Percentiles rank a stretch among this genome's conserved stretches.
These are phyloP conservation scores for Verticillium klebahnii DNA, from an alignment of 2,329 filamentous ascomycete species.

Conservation along the genomic window DNA sequence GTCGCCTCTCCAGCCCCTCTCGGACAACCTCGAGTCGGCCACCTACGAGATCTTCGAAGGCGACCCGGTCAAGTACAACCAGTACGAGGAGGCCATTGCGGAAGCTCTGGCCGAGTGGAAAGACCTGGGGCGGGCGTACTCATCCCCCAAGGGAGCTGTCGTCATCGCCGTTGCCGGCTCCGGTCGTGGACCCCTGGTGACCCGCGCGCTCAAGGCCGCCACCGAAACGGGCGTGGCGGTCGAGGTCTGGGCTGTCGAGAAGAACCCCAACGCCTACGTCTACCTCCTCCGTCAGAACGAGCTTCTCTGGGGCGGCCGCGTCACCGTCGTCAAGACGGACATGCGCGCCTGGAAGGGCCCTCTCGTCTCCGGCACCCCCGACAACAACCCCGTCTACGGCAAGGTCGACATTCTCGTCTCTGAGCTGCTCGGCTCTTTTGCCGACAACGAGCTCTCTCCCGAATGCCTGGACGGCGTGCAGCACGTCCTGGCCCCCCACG, in stretches of 20 bases:
- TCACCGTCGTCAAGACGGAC: constrained; percentile 89
- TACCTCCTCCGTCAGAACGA: constrained; percentile 84
- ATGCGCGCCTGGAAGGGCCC: constrained; percentile 97
- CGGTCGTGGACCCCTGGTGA: constrained; percentile 87
- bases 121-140: constrained; percentile 66
- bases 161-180: constrained; percentile 91
- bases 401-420: constrained; percentile 91
- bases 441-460: constrained; percentile 93
- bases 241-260: constrained; percentile 89
- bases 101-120: constrained; percentile 80
- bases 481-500: constrained; percentile 74
- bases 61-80: constrained; percentile 95
- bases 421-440: constrained; percentile 91
- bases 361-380: constrained; percentile 36
- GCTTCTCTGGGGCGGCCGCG: constrained; percentile 71
- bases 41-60: constrained; percentile 99
- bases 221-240: constrained; percentile 70
- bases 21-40: constrained; percentile 93
- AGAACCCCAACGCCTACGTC: constrained; percentile 97
- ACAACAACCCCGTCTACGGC: constrained; percentile 44
- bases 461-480: constrained; percentile 97
- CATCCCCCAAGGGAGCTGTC: constrained; percentile 64
- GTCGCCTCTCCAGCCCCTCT: constrained; percentile 87
- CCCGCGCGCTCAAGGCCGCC: constrained; percentile 78
- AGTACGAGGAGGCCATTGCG: constrained; percentile 83